A percentile compares a stretch with the other conserved stretches of the same genome.
Evolutionary conservation across 176 grass and related monocot genomes (phyloP).

Genomic region (Musa acuminata): DNA sequence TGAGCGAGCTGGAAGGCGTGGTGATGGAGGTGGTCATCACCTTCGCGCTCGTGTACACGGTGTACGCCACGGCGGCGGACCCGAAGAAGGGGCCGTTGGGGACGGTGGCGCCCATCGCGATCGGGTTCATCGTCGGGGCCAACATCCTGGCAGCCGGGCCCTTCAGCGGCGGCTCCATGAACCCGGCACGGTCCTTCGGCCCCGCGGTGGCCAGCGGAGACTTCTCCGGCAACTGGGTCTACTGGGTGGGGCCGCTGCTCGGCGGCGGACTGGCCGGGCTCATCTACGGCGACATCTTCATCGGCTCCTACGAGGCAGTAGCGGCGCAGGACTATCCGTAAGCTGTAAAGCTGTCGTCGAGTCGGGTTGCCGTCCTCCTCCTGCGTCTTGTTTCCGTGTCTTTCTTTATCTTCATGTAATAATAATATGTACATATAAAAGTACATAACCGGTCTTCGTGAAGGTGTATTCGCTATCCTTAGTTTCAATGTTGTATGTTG

Average conservation of each 20-base stretch:
- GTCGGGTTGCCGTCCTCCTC: not conserved
- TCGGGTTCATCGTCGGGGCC: slow-evolving; percentile 88
- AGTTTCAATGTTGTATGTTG: too few species aligned
- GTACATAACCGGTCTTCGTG: too few species aligned
- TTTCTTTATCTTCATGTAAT: too few species aligned
- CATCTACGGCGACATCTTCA: slow-evolving; percentile 72
- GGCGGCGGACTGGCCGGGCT: slow-evolving; percentile 69
- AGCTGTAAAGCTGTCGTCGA: not conserved
- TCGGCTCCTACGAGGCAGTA: slow-evolving; percentile 56
- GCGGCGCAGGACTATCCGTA: slow-evolving; percentile 45
- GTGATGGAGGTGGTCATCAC: slow-evolving; percentile 83
- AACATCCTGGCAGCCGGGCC: slow-evolving; percentile 80
- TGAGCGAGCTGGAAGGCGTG: slow-evolving; percentile 58
- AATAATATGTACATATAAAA: too few species aligned
- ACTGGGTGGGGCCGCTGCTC: slow-evolving; percentile 83
- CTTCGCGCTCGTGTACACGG: slow-evolving; percentile 85
- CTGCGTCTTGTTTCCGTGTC: too few species aligned
- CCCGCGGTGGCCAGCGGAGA: slow-evolving; percentile 57
- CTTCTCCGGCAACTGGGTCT: slow-evolving; percentile 87
- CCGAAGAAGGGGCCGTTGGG: slow-evolving; percentile 68
- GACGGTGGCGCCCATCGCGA: slow-evolving; percentile 69
- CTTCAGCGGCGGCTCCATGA: slow-evolving; percentile 89
- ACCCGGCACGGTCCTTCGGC: slow-evolving; percentile 79
- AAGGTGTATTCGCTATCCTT: too few species aligned
- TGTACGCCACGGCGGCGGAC: slow-evolving; percentile 88